These are phyloP conservation scores for Ophiostoma tasmaniense DNA, from an alignment of 2,329 filamentous ascomycete species.

Conservation along the genomic window DNA sequence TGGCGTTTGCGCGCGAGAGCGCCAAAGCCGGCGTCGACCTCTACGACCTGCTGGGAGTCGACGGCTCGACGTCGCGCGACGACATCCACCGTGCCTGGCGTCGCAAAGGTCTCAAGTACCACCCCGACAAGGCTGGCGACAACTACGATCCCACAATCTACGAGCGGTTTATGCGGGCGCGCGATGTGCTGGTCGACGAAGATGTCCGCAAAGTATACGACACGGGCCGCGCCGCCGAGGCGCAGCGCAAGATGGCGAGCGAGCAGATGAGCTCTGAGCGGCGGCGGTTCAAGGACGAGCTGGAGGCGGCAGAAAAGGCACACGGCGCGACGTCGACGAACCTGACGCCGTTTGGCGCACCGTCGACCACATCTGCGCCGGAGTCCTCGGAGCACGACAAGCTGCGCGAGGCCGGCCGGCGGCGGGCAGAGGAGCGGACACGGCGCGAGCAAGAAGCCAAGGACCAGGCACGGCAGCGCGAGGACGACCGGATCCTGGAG, in stretches of 20 bases:
- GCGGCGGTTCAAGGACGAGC: slow-evolving; percentile 72
- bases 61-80: slow-evolving; percentile 54
- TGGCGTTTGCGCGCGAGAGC: slow-evolving; percentile 48
- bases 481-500: slow-evolving; percentile 34
- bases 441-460: slow-evolving; percentile 35
- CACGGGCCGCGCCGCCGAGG: slow-evolving; percentile 59
- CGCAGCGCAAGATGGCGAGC: slow-evolving; percentile 61
- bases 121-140: slow-evolving; percentile 81
- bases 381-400: slow-evolving; percentile 16
- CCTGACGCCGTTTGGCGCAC: slow-evolving; percentile 21
- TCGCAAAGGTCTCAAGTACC: slow-evolving; percentile 71
- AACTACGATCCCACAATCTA: slow-evolving; percentile 72
- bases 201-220: slow-evolving; percentile 71
- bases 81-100: slow-evolving; percentile 79
- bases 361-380: background rate
- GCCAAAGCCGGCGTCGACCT: slow-evolving; percentile 60
- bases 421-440: slow-evolving; percentile 34
- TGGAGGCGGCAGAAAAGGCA: slow-evolving; percentile 68
- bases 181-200: slow-evolving; percentile 68
- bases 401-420: slow-evolving; percentile 29
- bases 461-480: slow-evolving; percentile 33
- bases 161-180: slow-evolving; percentile 76
- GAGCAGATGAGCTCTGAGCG: slow-evolving; percentile 65
- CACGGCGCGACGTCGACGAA: slow-evolving; percentile 27
- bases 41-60: slow-evolving; percentile 65